Evolutionary conservation across 2,329 filamentous ascomycete genomes (phyloP).

Genomic region (Claviceps quebecensis): DNA sequence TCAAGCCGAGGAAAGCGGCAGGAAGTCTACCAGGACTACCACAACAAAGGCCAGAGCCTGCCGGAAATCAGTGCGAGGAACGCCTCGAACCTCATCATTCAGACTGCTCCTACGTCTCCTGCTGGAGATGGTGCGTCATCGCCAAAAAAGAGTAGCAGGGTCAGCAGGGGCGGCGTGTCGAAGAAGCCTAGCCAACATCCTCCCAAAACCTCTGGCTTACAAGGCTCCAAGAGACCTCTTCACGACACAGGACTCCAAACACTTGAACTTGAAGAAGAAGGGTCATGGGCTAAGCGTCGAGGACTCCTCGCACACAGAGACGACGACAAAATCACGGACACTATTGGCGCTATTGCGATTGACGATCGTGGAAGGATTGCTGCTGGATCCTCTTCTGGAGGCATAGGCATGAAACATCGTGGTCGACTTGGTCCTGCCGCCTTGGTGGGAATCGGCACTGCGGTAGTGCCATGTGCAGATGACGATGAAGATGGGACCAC

Average conservation of each 20-base stretch:
- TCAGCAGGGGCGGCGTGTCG: background rate
- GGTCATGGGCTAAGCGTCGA: conserved; percentile 6
- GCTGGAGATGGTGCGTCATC: conserved; percentile 10
- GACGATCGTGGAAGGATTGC: conserved; percentile 79
- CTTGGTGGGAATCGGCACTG: conserved; percentile 79
- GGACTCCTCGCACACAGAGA: conserved; percentile 11
- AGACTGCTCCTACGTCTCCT: background rate
- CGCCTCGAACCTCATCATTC: background rate
- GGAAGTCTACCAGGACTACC: background rate
- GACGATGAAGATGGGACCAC: conserved; percentile 54
- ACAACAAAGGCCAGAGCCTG: background rate
- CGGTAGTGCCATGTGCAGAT: conserved; percentile 65
- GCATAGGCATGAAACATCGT: conserved; percentile 95
- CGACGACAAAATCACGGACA: conserved; percentile 69
- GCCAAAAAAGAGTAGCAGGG: conserved; percentile 6
- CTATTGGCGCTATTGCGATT: conserved; percentile 88
- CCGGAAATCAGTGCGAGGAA: background rate
- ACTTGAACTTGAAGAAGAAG: conserved; percentile 5
- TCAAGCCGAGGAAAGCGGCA: background rate
- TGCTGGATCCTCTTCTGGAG: conserved; percentile 88
- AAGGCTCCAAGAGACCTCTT: conserved; percentile 22
- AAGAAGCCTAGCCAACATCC: background rate
- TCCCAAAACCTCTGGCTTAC: background rate
- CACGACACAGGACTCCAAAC: background rate
- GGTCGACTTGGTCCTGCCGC: conserved; percentile 87